phyloP scores from a whole-genome alignment of 176 grass and related monocot species.

The Musa acuminata region DNA sequence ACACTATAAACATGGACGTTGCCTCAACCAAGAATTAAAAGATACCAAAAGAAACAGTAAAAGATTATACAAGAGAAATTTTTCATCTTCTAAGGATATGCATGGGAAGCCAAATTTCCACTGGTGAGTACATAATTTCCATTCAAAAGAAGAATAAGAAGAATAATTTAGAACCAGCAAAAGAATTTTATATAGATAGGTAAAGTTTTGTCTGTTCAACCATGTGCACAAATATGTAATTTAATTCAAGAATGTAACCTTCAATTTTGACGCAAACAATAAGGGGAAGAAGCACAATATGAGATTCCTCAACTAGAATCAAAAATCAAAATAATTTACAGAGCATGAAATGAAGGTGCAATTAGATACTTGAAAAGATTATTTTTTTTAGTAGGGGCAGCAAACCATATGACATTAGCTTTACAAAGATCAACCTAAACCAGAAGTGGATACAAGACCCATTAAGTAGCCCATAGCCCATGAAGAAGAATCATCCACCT shows the following conservation, averaged over 20 bases:
- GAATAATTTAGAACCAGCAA: background rate
- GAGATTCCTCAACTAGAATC: background rate
- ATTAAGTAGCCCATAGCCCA: background rate
- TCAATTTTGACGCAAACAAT: too few relatives aligned
- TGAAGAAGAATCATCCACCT: background rate
- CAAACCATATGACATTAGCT: too few relatives aligned
- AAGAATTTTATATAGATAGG: background rate
- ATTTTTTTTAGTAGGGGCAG: too few relatives aligned
- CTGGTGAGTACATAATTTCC: background rate
- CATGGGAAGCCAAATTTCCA: background rate
- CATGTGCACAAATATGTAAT: too few relatives aligned
- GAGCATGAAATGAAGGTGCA: background rate
- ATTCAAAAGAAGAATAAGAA: too few relatives aligned
- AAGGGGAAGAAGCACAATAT: background rate
- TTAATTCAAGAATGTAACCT: too few relatives aligned
- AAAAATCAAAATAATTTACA: background rate
- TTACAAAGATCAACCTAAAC: too few relatives aligned
- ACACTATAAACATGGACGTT: background rate
- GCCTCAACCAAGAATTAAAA: background rate
- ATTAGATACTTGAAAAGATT: background rate
- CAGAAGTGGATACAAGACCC: background rate
- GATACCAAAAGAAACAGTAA: background rate
- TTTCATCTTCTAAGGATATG: background rate
- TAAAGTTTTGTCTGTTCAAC: background rate
- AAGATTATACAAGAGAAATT: background rate